Base-by-base conservation (phyloP, 257 asterid species). In the Capsicum rhomboideum region DNA sequence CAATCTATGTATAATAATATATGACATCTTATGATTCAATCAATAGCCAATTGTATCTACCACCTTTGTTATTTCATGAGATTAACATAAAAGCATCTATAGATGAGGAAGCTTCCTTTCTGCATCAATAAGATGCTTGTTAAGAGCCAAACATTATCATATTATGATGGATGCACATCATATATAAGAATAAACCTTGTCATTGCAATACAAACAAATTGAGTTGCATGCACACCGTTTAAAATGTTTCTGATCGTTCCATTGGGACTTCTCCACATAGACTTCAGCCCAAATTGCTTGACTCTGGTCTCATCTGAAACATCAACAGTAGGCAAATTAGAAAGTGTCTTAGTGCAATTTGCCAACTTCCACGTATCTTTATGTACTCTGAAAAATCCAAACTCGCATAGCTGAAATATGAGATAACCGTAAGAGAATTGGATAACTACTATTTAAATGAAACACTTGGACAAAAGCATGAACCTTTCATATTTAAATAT, bases 191-290 rank as follows among this genome's bases (percentile, higher is more conserved):
- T 44, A 44, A 34, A 59, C 34, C 49, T 44, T 26, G 17, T 8
- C 23, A 77, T 50, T 49, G 46, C 34, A 20, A 26, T 49, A 49
- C 17, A 8, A 26, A 26, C 46, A 26, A 77, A 26, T 28, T 49
- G 63, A 40, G 40, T 82, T 50, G 82, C 79, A 86, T 23, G 64
- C 90, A 44, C 44, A 95, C 99, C 99, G 84, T 95, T 86, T 85
- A 95, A 86, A 61, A 94, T 93, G 87, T 95, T 95, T 89, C 99
- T 89, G 90, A 95, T 94, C 79, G 98, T 95, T 89, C 99, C 99
- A 83, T 94, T 95, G 88, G 99, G 99, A 82, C 98, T 95, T 88
- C 86, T 92, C 99, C 98, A 95, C 98, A 94, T 95, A 42, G 90
- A 61, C 85, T 95, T 95, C 84, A 95, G 93, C 86, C 92, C 97